phyloP scores from a whole-genome alignment of 306 rosid genomes.

The Vigna unguiculata region DNA sequence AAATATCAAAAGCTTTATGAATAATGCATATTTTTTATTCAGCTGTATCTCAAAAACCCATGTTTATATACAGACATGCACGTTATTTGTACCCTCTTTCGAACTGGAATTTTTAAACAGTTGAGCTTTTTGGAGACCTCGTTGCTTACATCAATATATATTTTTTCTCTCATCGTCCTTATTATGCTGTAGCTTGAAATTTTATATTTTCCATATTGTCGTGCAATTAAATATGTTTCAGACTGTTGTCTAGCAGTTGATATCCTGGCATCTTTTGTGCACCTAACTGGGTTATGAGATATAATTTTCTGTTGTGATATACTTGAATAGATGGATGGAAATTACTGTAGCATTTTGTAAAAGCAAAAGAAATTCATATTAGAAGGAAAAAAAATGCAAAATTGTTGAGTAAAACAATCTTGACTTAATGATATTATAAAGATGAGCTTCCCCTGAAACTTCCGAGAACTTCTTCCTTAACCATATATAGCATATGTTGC shows the following conservation, averaged over 20 bases:
- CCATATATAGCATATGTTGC: neutral
- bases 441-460: neutral
- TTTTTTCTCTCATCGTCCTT: neutral
- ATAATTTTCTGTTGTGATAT: neutral
- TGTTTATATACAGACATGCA: neutral
- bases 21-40: neutral
- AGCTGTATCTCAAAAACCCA: neutral
- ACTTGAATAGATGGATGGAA: neutral
- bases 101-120: neutral
- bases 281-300: neutral
- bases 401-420: neutral
- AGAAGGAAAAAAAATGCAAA: neutral
- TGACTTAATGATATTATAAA: neutral
- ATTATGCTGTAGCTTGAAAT: neutral
- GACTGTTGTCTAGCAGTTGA: neutral
- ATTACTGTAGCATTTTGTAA: neutral
- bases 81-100: neutral
- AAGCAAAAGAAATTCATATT: neutral
- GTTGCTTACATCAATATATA: constrained; percentile 17
- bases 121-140: constrained; percentile 4
- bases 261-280: neutral
- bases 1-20: neutral
- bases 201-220: neutral
- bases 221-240: neutral
- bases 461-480: neutral